Evolutionary conservation across 768 basidiomycete genomes (phyloP), one percentile per base, ranked within the genome.

Genomic region (Ramaria sp.): DNA sequence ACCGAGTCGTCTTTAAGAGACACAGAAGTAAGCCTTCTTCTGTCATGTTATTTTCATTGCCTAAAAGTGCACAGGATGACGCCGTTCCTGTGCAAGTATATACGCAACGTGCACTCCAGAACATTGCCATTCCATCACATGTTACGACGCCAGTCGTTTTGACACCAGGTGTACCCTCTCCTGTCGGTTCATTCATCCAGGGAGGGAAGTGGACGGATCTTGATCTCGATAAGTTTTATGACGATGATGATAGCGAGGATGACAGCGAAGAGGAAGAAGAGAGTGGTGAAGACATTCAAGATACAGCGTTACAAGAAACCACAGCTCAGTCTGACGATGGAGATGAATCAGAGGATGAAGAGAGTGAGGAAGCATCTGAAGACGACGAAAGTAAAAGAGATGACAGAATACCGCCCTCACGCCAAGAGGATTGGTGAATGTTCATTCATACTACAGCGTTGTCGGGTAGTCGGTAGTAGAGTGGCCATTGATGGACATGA

Each of bases 1-100:
- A 89, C 89, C 4, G 89, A 92, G 61, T 71, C 88, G 1, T 74
- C 78, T 0, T 69, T 97, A 56, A 78, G 94, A 58, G 86, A 91
- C 59, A 66, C 67, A 6, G 66, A 68, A 60, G 67, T 68, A 45
- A 53, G 66, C 30, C 34, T 34, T 41, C 27, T 7, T 7, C 39
- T 20, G 13, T 42, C 19, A 11, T 17, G 27, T 6, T 24, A 15
- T 4, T 15, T 33, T 33, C 74, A 72, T 19, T 47, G 83, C 85
- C 54, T 10, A 85, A 86, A 56, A 61, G 62, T n/a, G 38, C 57
- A 24, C 38, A 52, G 1, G 64, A 43, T 22, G 66, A 69, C 33
- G 65, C 64, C 7, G 65, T 68, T 19, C 70, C 70, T 41, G 68
- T 64, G 17, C 64, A 70, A 4, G 67, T 71, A 34, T 74, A 77